A percentile compares a stretch with the other conserved stretches of the same genome.
Conservation (phyloP, 2,329 filamentous ascomycete genomes). For the Emericellopsis atlantica region DNA sequence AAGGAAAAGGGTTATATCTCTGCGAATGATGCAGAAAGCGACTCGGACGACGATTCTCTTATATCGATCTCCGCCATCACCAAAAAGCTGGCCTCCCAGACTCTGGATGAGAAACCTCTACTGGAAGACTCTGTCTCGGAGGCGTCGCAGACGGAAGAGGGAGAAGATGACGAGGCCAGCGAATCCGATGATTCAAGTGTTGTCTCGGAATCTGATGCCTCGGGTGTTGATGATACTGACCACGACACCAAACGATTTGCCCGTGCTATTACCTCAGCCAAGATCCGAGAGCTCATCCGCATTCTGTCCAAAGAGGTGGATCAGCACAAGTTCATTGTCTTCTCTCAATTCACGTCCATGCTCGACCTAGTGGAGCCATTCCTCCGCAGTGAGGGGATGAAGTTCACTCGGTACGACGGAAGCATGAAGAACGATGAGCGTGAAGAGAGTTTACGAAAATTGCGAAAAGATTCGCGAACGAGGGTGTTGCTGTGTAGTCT, state of each 20-base stretch:
- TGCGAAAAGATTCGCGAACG: conserved; percentile 63
- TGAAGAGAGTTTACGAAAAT: conserved; percentile 67
- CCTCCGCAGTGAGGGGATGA: conserved; percentile 59
- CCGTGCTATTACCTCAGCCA: conserved; percentile 56
- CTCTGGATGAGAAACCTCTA: conserved; percentile 9
- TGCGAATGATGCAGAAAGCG: conserved; percentile 9
- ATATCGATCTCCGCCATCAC: conserved; percentile 21
- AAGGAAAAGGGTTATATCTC: conserved; percentile 16
- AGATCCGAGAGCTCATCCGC: conserved; percentile 74
- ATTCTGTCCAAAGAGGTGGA: conserved; percentile 68
- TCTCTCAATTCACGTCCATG: conserved; percentile 98
- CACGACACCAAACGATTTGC: neutral
- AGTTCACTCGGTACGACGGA: conserved; percentile 84
- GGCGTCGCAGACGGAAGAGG: conserved; percentile 10
- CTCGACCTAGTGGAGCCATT: conserved; percentile 93
- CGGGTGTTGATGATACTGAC: conserved; percentile 21
- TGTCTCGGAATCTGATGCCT: conserved; percentile 15
- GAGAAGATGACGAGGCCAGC: conserved; percentile 21
- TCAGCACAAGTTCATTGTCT: conserved; percentile 94
- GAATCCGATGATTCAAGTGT: conserved; percentile 18
- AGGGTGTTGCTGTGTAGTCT: conserved; percentile 84
- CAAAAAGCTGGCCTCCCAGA: conserved; percentile 22
- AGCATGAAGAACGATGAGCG: conserved; percentile 88
- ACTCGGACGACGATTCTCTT: conserved; percentile 16
- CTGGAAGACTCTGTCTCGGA: conserved; percentile 3